Base-by-base conservation (phyloP, 352 stramenopile genomes). In the Phytophthora melonis region DNA sequence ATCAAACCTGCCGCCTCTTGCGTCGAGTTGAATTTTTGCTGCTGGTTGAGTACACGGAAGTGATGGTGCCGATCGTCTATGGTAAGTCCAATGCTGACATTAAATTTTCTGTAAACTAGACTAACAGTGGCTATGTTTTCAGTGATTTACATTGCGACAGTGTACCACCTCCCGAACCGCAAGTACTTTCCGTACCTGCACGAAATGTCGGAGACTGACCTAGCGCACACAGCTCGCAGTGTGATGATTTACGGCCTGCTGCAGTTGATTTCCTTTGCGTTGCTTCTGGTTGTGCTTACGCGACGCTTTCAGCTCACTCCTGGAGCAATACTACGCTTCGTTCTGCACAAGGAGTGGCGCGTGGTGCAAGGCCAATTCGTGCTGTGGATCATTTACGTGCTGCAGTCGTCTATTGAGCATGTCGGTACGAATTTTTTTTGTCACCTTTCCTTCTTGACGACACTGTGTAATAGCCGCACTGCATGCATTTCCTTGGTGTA, bases 371-470 rank as follows among this genome's bases (percentile, higher is more conserved):
- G 57, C 5, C 61, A 79, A 43, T 66, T 79, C 14, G 54, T 80
- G 23, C 65, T 84, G n/a, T 84, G 75, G 75, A 67, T 82, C 18
- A 63, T 80, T 34, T 78, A 77, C 56, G 63, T 78, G 49, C 50
- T 84, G 19, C 71, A 80, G 49, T 75, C 63, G 18, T 70, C 72
- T 2, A 68, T 79, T 36, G 65, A 79, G 10, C 75, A 83, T 56
- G 71, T 74, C 47, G 72, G 75, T 80, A 56, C 54, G 60, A n/a
- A n/a, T n/a, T n/a, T n/a, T n/a, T n/a, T n/a, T n/a, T n/a, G n/a
- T n/a, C n/a, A n/a, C n/a, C n/a, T n/a, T 45, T 18, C 4, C 13
- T 45, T 45, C 1, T 45, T 18, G 36, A 45, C 4, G 32, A n/a
- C 41, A n/a, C n/a, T n/a, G n/a, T n/a, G n/a, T n/a, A n/a, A n/a